A percentile compares a stretch with the other conserved stretches of the same genome.
Conservation (phyloP, 2,329 filamentous ascomycete genomes). For the Pyrenophora seminiperda region DNA sequence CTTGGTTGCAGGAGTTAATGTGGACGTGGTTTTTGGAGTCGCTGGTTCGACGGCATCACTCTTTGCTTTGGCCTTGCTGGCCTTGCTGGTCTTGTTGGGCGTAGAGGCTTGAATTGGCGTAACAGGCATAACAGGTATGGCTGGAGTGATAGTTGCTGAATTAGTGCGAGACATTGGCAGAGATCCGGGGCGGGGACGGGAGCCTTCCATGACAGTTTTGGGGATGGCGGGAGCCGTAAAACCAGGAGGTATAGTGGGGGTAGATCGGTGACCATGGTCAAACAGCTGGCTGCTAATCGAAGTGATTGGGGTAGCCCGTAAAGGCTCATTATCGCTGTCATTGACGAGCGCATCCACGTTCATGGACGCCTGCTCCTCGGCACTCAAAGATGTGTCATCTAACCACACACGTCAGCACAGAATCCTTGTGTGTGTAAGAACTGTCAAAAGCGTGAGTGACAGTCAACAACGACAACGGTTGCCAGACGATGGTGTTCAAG, state of each 20-base stretch:
- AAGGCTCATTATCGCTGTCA: conserved; percentile 51
- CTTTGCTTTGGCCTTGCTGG: conserved; percentile 30
- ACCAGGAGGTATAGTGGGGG: conserved; percentile 54
- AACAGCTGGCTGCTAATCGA: conserved; percentile 33
- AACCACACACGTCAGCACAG: conserved; percentile 51
- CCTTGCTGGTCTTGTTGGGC: conserved; percentile 37
- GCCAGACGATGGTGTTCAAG: conserved; percentile 16
- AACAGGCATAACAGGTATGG: conserved; percentile 49
- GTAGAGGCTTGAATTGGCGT: conserved; percentile 42
- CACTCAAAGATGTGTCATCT: conserved; percentile 67
- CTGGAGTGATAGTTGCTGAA: conserved; percentile 40
- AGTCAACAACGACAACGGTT: conserved; percentile 26
- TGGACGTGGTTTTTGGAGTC: conserved; percentile 5
- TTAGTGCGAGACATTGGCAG: conserved; percentile 40
- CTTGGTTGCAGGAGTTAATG: conserved; percentile 4
- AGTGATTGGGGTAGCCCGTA: conserved; percentile 37
- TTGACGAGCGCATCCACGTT: conserved; percentile 73
- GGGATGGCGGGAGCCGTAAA: conserved; percentile 44
- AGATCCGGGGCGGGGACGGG: conserved; percentile 21
- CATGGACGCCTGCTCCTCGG: conserved; percentile 64
- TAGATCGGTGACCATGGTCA: conserved; percentile 49
- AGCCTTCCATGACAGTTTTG: conserved; percentile 31
- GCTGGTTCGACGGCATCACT: conserved; percentile 7
- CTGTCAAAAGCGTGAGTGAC: background rate
- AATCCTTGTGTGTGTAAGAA: conserved; percentile 1